Base-by-base conservation (phyloP, 805 yeast species). In the Schizosaccharomyces japonicus region DNA sequence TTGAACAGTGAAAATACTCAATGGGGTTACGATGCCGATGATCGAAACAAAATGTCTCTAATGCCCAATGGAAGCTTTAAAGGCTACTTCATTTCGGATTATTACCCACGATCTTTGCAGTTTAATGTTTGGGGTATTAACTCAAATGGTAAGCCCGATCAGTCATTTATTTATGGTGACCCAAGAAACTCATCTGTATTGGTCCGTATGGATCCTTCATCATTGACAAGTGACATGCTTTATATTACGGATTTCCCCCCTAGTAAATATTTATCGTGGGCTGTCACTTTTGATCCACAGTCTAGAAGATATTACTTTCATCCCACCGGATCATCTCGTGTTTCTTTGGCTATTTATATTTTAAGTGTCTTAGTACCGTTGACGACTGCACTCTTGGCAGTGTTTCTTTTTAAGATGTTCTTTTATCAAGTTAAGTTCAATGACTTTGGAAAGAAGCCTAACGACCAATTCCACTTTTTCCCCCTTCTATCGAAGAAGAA, bases 371-470 rank as follows among this genome's bases (percentile, higher is more conserved):
- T 42, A 21, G 30, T 42, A 6, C 45, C 45, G 13, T 10, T 42
- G n/a, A 4, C 23, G n/a, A 28, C 39, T 5, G 47, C 27, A 4
- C 11, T 28, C 5, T 2, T 29, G 6, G 40, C 47, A n/a, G 47
- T 30, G 6, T 31, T n/a, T 5, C 17, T 45, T 2, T 45, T 45
- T 19, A 45, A 29, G 36, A 31, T 19, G 19, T 8, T 19, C n/a
- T 45, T 45, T 13, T 45, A 45, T 19, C 34, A 30, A n/a, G 39
- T 45, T 3, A 45, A 45, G 47, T 45, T 45, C 19, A 45, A 45
- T 19, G 33, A 28, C 10, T 42, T 28, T 42, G 45, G 45, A 13
- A 42, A 17, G n/a, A n/a, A n/a, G n/a, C n/a, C n/a, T n/a, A n/a
- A n/a, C n/a, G n/a, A n/a, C n/a, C n/a, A n/a, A n/a, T n/a, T n/a